Base-by-base conservation (phyloP, 2,329 filamentous ascomycete genomes). In the Triangularia setosa region DNA sequence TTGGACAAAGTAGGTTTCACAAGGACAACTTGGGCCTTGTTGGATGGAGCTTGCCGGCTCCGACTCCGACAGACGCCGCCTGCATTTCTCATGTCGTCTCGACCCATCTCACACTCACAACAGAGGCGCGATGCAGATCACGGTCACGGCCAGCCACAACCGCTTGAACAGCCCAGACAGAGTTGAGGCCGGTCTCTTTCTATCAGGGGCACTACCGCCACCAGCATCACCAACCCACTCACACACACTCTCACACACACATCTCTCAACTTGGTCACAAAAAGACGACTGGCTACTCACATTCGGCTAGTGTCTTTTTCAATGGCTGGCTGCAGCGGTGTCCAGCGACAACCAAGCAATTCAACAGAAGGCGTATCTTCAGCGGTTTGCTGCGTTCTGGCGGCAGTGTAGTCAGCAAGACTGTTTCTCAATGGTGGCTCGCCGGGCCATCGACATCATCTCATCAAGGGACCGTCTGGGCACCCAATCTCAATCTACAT, bases 391-490 rank as follows among this genome's bases (percentile, higher is more conserved):
- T 58, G 56, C 30, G 56, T 58, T 30, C 53, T 25, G 30, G 30
- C 16, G 56, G 57, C 57, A 25, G 57, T 59, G 57, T 59, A 59
- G 25, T 59, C 33, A 48, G 40, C 40, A 48, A 21, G 40, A 23
- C 40, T 48, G 40, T 7, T 21, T 48, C 40, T 48, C 40, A 48
- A 55, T 25, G 52, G 23, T 24, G 52, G 21, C 56, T 54, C 27
- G 24, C 27, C 11, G 56, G 28, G 33, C 30, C n/a, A 52, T 60
- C 60, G 52, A 62, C 60, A 54, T 62, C 60, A 62, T 62, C 40
- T 62, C 53, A 62, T 62, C 53, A 62, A 54, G 0, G 30, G 9
- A 35, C 24, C 33, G 21, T 55, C 23, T 59, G 57, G 33, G 30
- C 57, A 59, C 16, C 27, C 24, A 27, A 55, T 55, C 16, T 55